Percentiles rank a stretch among this genome's conserved stretches.
These are phyloP conservation scores for Takakia lepidozioides DNA, from an alignment of 225 moss, liverwort and hornwort species.

Conservation along the genomic window DNA sequence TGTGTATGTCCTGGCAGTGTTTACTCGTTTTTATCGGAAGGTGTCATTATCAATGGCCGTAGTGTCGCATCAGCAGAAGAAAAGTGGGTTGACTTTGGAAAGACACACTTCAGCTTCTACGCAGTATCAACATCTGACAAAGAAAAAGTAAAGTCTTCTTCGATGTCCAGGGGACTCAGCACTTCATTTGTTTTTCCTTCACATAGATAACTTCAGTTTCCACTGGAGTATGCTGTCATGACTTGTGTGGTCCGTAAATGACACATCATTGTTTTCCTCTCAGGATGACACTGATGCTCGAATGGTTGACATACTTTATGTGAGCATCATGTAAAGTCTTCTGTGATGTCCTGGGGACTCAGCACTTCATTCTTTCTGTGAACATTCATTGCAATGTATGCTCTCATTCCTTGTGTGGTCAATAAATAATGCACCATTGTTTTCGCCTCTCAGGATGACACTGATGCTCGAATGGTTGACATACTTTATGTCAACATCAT, in stretches of 20 bases:
- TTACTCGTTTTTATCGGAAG: slow-evolving; percentile 25
- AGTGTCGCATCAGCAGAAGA: slow-evolving; percentile 14
- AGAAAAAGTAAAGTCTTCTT: neutral
- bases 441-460: slow-evolving; percentile 6
- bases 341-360: neutral
- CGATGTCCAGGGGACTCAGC: too few species aligned
- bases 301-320: too few species aligned
- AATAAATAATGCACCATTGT: neutral
- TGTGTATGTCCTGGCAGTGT: slow-evolving; percentile 18
- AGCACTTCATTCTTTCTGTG: too few species aligned
- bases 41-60: slow-evolving; percentile 28
- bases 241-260: neutral
- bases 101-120: slow-evolving; percentile 37
- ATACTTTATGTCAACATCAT: slow-evolving; percentile 11
- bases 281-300: neutral
- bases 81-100: slow-evolving; percentile 49
- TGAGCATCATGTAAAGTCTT: neutral
- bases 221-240: neutral
- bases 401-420: neutral
- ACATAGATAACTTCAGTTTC: neutral
- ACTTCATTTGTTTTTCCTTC: too few species aligned
- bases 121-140: neutral
- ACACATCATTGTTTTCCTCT: neutral
- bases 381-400: neutral
- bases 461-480: slow-evolving; percentile 4